Evolutionary conservation across 1,284 basidiomycete species (phyloP).

Genomic region (Rugosomyces carneus): DNA sequence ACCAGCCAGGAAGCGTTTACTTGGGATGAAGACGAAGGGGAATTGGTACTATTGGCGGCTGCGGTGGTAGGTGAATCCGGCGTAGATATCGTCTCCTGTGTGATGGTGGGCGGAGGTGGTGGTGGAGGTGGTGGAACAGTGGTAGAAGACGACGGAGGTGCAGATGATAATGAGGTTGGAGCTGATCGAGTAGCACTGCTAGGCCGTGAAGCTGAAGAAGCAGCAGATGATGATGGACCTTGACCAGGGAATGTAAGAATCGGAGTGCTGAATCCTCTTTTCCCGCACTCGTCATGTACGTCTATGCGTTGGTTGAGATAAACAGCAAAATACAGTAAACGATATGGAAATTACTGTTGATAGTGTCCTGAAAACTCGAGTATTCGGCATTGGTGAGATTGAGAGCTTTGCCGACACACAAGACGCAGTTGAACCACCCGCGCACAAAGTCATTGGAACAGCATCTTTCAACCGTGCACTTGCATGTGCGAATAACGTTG

Average conservation of each 20-base stretch:
- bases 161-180: neutral
- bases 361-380: slow-evolving; percentile 19
- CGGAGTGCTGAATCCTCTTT: slow-evolving; percentile 26
- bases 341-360: slow-evolving; percentile 24
- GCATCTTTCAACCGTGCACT: slow-evolving; percentile 7
- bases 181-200: neutral
- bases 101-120: neutral
- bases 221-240: slow-evolving; percentile 7
- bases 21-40: neutral
- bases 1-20: neutral
- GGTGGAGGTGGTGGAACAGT: neutral
- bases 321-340: neutral
- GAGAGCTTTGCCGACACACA: slow-evolving; percentile 27
- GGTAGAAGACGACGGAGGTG: neutral
- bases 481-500: neutral
- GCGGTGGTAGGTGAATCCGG: neutral
- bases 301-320: neutral
- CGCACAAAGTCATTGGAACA: slow-evolving; percentile 24
- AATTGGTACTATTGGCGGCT: neutral
- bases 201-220: too few relatives aligned
- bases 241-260: slow-evolving; percentile 37
- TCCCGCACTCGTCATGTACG: slow-evolving; percentile 16
- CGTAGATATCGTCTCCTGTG: slow-evolving; percentile 3
- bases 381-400: slow-evolving; percentile 25
- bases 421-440: slow-evolving; percentile 30